These are phyloP conservation scores for Castanospermum australe DNA, from an alignment of 306 rosid genomes.

Conservation along the genomic window DNA sequence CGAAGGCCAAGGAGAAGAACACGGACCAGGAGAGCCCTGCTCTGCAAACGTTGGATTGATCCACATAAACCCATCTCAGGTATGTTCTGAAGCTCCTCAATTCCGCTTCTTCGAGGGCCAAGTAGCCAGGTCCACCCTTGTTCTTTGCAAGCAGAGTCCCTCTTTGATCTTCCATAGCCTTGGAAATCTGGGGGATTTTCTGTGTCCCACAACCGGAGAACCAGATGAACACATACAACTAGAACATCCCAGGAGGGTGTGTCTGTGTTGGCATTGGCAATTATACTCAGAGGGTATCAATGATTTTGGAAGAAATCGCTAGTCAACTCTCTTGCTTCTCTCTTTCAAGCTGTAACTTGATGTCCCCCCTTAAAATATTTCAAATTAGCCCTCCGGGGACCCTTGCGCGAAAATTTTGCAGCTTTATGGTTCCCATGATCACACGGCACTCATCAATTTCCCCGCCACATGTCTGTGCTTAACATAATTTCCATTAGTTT, in stretches of 20 bases:
- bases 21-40: slow-evolving; percentile 64
- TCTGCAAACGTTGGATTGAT: slow-evolving; percentile 56
- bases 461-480: background rate
- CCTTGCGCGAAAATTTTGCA: background rate
- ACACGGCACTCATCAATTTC: too few species aligned
- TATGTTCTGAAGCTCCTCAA: slow-evolving; percentile 47
- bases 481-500: background rate
- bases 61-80: slow-evolving; percentile 68
- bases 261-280: background rate
- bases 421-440: background rate
- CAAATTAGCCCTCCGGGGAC: background rate
- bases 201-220: background rate
- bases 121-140: background rate
- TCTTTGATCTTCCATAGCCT: slow-evolving; percentile 57
- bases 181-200: background rate
- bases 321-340: background rate
- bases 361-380: background rate
- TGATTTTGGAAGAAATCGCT: background rate
- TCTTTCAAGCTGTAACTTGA: background rate
- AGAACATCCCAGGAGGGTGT: background rate
- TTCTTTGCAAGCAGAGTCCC: slow-evolving; percentile 5
- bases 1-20: slow-evolving; percentile 52
- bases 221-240: slow-evolving; percentile 26
- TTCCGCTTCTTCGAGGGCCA: slow-evolving; percentile 38
- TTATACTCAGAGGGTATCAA: background rate